phyloP scores from a whole-genome alignment of 192 early-diverging fungal genomes.

The Entomortierella beljakovae region DNA sequence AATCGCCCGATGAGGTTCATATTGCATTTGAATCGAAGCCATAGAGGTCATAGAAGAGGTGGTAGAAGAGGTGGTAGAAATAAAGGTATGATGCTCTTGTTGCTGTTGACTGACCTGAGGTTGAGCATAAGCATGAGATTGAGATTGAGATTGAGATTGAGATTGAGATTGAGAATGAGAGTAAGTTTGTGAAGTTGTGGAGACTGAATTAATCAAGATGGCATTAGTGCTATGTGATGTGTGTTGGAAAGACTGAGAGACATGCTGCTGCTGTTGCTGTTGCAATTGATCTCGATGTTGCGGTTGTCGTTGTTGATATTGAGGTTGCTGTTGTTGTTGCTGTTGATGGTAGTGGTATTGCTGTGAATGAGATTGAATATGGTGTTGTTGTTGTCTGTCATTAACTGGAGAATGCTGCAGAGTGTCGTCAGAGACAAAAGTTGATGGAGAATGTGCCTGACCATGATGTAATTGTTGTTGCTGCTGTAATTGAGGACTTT shows the following conservation, averaged over 20 bases:
- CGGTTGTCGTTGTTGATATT: too few relatives aligned
- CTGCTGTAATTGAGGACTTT: conserved; percentile 10
- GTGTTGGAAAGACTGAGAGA: not conserved
- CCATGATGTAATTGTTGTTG: too few relatives aligned
- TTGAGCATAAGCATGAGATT: not conserved
- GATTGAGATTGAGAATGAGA: not conserved
- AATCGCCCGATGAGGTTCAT: conserved; percentile 8
- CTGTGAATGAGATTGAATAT: not conserved
- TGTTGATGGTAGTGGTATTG: conserved; percentile 5
- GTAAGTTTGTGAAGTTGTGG: not conserved
- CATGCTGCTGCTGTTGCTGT: conserved; percentile 1
- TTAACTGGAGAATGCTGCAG: too few relatives aligned
- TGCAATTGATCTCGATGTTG: not conserved
- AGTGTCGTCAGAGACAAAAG: too few relatives aligned
- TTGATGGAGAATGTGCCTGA: too few relatives aligned
- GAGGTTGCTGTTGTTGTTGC: conserved; percentile 14
- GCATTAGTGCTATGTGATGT: not conserved
- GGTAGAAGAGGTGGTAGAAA: conserved; percentile 2
- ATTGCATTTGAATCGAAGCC: conserved; percentile 6
- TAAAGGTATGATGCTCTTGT: conserved; percentile 13
- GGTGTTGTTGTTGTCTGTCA: not conserved
- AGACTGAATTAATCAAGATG: not conserved
- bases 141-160: not conserved
- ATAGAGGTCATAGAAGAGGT: too few relatives aligned
- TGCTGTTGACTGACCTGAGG: not conserved